phyloP scores from a whole-genome alignment of 768 basidiomycete genomes.

The Trichaptum fuscoviolaceum region DNA sequence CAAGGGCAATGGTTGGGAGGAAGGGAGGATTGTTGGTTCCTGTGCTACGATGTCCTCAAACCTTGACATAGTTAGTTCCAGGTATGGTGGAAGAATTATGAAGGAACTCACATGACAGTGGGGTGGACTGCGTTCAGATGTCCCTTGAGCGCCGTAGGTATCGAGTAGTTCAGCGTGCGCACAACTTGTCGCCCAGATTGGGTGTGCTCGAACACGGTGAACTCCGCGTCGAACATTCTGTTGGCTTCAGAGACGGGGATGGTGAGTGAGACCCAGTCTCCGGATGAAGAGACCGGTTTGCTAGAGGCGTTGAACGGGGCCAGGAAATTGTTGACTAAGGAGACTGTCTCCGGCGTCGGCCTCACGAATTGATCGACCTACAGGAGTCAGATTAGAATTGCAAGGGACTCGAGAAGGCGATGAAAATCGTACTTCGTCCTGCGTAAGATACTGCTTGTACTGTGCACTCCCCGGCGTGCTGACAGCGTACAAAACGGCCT shows the following conservation, averaged over 20 bases:
- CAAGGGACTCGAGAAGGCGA: not conserved
- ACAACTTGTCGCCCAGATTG: not conserved
- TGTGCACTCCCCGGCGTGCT: conserved; percentile 9
- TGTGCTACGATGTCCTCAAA: no score
- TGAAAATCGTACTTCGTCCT: conserved; percentile 8
- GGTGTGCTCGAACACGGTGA: conserved; percentile 3
- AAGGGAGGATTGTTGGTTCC: no score
- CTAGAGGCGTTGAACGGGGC: not conserved
- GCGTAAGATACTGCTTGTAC: conserved; percentile 11
- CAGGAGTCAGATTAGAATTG: not conserved
- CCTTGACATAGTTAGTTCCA: no score
- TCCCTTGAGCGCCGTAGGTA: conserved; percentile 1
- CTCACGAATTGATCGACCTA: conserved; percentile 13
- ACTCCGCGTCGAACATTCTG: conserved; percentile 11
- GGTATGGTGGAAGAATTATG: no score
- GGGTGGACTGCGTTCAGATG: not conserved
- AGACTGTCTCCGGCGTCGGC: not conserved
- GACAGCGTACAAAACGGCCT: conserved; percentile 12
- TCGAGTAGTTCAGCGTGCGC: conserved; percentile 4
- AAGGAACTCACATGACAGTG: conserved; percentile 5
- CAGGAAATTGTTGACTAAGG: not conserved
- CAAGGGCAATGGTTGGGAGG: no score
- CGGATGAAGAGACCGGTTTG: conserved; percentile 6
- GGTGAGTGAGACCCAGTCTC: conserved; percentile 11
- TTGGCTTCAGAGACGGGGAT: conserved; percentile 12